These are phyloP conservation scores for Rhizopogon vesiculosus DNA, from an alignment of 768 basidiomycete species.

Conservation along the genomic window DNA sequence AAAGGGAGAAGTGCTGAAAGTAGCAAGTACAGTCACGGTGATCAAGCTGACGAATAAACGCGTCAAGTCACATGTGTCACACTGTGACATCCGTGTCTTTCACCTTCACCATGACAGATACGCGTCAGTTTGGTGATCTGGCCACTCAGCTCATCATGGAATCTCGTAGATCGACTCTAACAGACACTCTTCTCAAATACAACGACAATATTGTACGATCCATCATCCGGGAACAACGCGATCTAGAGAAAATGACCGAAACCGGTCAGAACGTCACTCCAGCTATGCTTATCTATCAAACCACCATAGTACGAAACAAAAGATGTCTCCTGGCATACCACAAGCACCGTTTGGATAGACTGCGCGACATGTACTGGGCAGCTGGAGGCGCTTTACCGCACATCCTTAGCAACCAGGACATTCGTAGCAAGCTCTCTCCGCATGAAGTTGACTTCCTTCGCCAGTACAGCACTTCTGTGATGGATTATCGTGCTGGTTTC, in stretches of 20 bases:
- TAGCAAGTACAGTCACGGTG: background rate
- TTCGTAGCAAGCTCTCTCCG: conserved; percentile 70
- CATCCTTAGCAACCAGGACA: conserved; percentile 62
- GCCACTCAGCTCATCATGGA: conserved; percentile 85
- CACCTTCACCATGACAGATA: conserved; percentile 33
- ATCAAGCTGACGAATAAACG: conserved; percentile 5
- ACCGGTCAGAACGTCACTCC: conserved; percentile 43
- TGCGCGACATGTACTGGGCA: conserved; percentile 88
- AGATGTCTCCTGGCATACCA: conserved; percentile 96
- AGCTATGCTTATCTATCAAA: conserved; percentile 79
- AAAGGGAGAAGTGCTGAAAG: background rate
- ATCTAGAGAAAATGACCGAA: conserved; percentile 61
- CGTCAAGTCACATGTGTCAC: conserved; percentile 8
- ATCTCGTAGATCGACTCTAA: conserved; percentile 78
- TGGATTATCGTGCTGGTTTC: conserved; percentile 82
- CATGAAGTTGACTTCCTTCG: conserved; percentile 83
- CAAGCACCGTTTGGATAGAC: conserved; percentile 74
- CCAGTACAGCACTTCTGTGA: conserved; percentile 73
- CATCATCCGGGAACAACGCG: conserved; percentile 87
- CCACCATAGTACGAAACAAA: conserved; percentile 88
- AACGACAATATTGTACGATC: conserved; percentile 84
- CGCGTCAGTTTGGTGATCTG: conserved; percentile 77
- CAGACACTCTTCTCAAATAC: conserved; percentile 86
- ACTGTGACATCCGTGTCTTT: conserved; percentile 1
- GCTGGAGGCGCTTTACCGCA: conserved; percentile 85